A percentile compares a stretch with the other conserved stretches of the same genome.
These are phyloP conservation scores for Actinomortierella ambigua DNA, from an alignment of 371 early-diverging fungal species.

Conservation along the genomic window DNA sequence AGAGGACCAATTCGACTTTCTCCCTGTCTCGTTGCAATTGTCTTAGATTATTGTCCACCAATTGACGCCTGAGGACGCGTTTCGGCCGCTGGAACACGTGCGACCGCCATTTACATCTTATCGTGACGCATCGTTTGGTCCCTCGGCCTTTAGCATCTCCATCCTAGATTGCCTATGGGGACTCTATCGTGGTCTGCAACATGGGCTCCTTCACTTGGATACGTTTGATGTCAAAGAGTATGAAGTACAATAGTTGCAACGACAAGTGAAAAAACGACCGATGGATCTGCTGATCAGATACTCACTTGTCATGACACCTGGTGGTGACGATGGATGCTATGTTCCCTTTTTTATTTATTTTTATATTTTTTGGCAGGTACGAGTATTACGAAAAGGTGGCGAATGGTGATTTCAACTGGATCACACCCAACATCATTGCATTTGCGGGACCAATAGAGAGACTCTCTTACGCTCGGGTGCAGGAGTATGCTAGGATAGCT, in stretches of 20 bases:
- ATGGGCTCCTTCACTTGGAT: slow-evolving; percentile 59
- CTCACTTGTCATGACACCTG: too few species aligned
- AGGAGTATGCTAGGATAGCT: background rate
- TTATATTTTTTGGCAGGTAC: slow-evolving; percentile 10
- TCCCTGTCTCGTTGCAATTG: too few species aligned
- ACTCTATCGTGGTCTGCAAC: slow-evolving; percentile 52
- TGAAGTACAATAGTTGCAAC: slow-evolving; percentile 10
- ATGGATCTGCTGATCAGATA: too few species aligned
- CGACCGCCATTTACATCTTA: slow-evolving; percentile 53
- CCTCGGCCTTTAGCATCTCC: slow-evolving; percentile 62
- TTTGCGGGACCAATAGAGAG: slow-evolving; percentile 62
- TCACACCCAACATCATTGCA: slow-evolving; percentile 64
- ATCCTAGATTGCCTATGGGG: slow-evolving; percentile 66
- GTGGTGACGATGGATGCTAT: too few species aligned
- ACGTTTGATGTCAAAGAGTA: slow-evolving; percentile 58
- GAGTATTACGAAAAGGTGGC: slow-evolving; percentile 67
- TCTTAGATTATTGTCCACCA: slow-evolving; percentile 57
- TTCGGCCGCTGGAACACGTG: slow-evolving; percentile 48
- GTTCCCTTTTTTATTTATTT: too few species aligned
- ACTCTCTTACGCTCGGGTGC: slow-evolving; percentile 7
- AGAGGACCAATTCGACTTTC: too few species aligned
- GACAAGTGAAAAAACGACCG: background rate
- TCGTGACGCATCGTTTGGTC: slow-evolving; percentile 71
- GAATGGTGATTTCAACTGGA: slow-evolving; percentile 74
- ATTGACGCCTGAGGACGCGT: slow-evolving; percentile 61